Percentiles rank a stretch among this genome's conserved stretches.
These are phyloP conservation scores for Daphne laureola DNA, from an alignment of 441 rosid genomes.

Conservation along the genomic window DNA sequence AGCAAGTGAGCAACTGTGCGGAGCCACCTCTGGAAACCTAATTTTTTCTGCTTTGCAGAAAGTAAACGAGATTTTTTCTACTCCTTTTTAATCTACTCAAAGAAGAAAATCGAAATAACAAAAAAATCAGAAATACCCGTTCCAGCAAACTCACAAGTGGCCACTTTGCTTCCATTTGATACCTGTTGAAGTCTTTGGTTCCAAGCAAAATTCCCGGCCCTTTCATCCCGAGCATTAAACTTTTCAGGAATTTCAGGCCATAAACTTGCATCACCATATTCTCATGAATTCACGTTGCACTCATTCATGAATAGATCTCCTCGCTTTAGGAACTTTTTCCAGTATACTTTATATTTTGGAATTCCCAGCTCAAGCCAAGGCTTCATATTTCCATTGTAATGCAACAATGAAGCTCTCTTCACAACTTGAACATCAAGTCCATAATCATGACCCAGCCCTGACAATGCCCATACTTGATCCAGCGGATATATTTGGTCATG, in stretches of 20 bases:
- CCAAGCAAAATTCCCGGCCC: slow-evolving; percentile 20
- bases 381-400: slow-evolving; percentile 93
- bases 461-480: slow-evolving; percentile 48
- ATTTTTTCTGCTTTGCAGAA: slow-evolving; percentile 18
- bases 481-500: slow-evolving; percentile 59
- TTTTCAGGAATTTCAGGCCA: slow-evolving; percentile 17
- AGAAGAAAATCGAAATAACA: slow-evolving; percentile 8
- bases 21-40: slow-evolving; percentile 11
- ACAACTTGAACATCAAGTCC: slow-evolving; percentile 31
- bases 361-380: slow-evolving; percentile 98
- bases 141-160: slow-evolving; percentile 2
- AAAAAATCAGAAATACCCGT: background rate
- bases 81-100: slow-evolving; percentile 15
- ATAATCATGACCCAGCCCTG: slow-evolving; percentile 76
- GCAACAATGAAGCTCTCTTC: slow-evolving; percentile 60
- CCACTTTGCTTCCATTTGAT: slow-evolving; percentile 4
- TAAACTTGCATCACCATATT: slow-evolving; percentile 11
- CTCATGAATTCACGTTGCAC: slow-evolving; percentile 75
- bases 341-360: slow-evolving; percentile 58
- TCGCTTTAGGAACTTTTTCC: slow-evolving; percentile 70
- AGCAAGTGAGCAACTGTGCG: slow-evolving; percentile 6
- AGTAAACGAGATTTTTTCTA: slow-evolving; percentile 8
- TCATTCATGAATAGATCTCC: slow-evolving; percentile 58
- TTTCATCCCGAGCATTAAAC: slow-evolving; percentile 15
- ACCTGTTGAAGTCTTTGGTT: slow-evolving; percentile 19